Conservation (phyloP, 2,329 filamentous ascomycete genomes). For the Botrytis galanthina region DNA sequence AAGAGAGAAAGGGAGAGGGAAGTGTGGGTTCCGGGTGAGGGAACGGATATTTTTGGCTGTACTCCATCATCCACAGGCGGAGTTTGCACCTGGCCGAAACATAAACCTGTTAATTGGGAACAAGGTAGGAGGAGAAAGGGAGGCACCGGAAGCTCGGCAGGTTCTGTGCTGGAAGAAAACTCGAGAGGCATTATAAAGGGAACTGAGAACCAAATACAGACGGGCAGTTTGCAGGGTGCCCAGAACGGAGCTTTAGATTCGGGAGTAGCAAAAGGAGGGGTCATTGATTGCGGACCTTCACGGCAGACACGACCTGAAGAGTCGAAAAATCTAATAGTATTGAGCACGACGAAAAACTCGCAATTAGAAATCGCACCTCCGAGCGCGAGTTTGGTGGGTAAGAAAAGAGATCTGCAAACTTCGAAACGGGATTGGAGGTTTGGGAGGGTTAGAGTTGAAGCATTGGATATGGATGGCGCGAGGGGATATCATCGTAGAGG, state of each 20-base stretch:
- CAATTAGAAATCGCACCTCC: conserved; percentile 22
- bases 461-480: conserved; percentile 65
- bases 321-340: conserved; percentile 1
- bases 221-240: not conserved
- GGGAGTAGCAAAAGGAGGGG: not conserved
- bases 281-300: conserved; percentile 40
- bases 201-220: not conserved
- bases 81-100: conserved; percentile 28
- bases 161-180: conserved; percentile 22
- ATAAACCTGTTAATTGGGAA: conserved; percentile 22
- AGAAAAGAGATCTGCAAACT: conserved; percentile 38
- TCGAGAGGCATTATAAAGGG: not conserved
- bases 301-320: conserved; percentile 10
- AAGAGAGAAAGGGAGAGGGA: conserved; percentile 22
- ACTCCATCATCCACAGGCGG: not conserved
- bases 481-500: conserved; percentile 47
- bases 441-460: conserved; percentile 73
- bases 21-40: conserved; percentile 52
- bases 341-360: conserved; percentile 26
- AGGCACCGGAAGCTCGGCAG: not conserved
- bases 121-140: not conserved
- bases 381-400: conserved; percentile 39
- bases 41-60: conserved; percentile 45
- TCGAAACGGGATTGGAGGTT: conserved; percentile 75
- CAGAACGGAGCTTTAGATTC: no score